phyloP scores from a whole-genome alignment of 495 filamentous ascomycete genomes.

The Aspergillus wentii region DNA sequence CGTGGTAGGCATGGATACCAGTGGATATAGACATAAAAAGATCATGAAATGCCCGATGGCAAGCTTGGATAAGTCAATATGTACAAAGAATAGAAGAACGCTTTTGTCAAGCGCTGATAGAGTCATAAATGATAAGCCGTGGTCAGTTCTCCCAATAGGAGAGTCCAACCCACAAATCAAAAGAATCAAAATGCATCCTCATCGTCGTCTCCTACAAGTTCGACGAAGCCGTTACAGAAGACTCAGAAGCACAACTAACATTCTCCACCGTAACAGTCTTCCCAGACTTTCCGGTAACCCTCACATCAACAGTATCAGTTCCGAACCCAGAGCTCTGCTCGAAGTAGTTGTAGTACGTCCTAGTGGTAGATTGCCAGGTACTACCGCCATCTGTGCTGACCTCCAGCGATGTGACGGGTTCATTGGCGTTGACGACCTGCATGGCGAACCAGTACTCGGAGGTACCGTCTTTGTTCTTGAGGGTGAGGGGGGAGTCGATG shows the following conservation, averaged over 20 bases:
- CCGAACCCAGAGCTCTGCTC: conserved; percentile 50
- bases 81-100: too few species aligned
- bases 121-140: too few species aligned
- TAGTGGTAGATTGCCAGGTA: conserved; percentile 45
- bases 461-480: conserved; percentile 55
- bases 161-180: too few species aligned
- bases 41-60: too few species aligned
- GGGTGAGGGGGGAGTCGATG: conserved; percentile 43
- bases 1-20: too few species aligned
- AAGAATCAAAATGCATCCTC: too few species aligned
- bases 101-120: too few species aligned
- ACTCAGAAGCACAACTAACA: conserved; percentile 17
- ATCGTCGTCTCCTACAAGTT: conserved; percentile 31
- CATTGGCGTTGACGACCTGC: conserved; percentile 55
- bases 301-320: conserved; percentile 45
- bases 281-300: conserved; percentile 47
- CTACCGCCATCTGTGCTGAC: conserved; percentile 53
- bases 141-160: too few species aligned
- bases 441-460: conserved; percentile 52
- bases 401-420: conserved; percentile 45
- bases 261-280: conserved; percentile 27
- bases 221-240: conserved; percentile 16
- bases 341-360: conserved; percentile 57
- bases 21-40: too few species aligned
- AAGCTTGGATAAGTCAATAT: too few species aligned